Base-by-base conservation (phyloP, 371 early-diverging fungal genomes). In the Globomyces sp. region DNA sequence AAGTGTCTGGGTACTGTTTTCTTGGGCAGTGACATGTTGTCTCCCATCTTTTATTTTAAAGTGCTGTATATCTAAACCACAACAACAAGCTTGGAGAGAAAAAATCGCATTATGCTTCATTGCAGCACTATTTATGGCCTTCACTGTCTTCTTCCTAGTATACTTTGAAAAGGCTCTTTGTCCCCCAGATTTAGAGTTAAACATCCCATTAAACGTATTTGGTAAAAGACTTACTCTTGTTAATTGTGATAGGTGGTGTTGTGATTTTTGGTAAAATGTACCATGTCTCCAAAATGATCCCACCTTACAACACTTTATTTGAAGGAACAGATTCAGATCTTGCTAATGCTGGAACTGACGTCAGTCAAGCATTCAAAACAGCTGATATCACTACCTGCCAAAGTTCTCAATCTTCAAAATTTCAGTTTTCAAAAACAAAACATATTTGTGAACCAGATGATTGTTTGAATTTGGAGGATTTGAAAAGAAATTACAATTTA, bases 61-160 rank as follows among this genome's bases (percentile, higher is more conserved):
- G 47, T 44, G 8, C 6, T 47, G 6, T 47, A 11, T 6, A 47
- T 8, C 11, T 11, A 47, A 11, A 47, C 8, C 6, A 47, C 6
- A 8, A 11, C 72, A 72, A 58, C 80, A 79, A 53, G 77, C 77
- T 11, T 77, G 80, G 80, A 65, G 80, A 8, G 79, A 79, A 58
- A 79, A 79, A 71, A 77, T 76, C 24, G 71, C 77, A 11, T 50
- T 77, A 6, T 80, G 80, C 64, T 63, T 75, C 40, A 74, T 80
- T 39, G 76, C 77, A 57, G 65, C 49, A 24, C n/a, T 67, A 4
- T 67, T 77, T 40, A 74, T 70, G 69, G 48, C 64, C 0, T 50
- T 46, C n/a, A 71, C 75, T n/a, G 73, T 68, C 6, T 76, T 73
- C 61, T 60, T 77, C 6, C 73, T 77, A 9, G 69, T 76, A 24